Evolutionary conservation across 305 asterid species (phyloP), one percentile per base, ranked within the genome.

Genomic region (Fraxinus platypoda): DNA sequence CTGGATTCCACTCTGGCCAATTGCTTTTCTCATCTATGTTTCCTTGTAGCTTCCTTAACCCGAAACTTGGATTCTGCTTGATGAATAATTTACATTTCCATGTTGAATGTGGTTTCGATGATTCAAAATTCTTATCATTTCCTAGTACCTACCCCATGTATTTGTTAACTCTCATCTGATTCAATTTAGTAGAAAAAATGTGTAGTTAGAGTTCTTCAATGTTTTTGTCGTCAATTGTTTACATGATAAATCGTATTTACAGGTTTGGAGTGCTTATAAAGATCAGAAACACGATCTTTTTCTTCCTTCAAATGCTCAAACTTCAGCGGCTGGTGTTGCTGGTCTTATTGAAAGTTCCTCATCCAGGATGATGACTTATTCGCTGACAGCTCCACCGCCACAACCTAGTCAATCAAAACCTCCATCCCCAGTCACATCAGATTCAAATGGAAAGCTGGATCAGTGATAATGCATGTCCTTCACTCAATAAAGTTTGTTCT

Each of bases 251-350:
- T 68, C 46, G 35, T 74, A 13, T 84, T 25, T 83, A 93, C 92
- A 96, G 99, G 97, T 96, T n/a, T 96, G 99, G 99, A 87, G 90
- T 90, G 99, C 99, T 73, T 96, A 96, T 83, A 96, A 96, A 86
- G 97, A 96, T 86, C 99, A 96, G 92, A 91, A 90, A 86, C 99
- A 96, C 35, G 99, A 96, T 87, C 95, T 96, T 37, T 96, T 96
- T 85, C 99, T 96, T 84, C 99, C 99, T 33, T 96, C 98, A 83
- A 96, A 93, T 87, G 98, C 98, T 70, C 99, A 94, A 87, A 91
- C 97, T 79, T 93, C 98, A 76, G 96, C 97, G 74, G 99, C 99
- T 68, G 99, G 99, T 57, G 94, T 96, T 86, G 99, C 99, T 70
- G 99, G 99, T 86, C 94, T 96, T 74, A 96, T 96, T 35, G 98